phyloP scores from a whole-genome alignment of 208 protist species.

The Leishmania tarentolae region DNA sequence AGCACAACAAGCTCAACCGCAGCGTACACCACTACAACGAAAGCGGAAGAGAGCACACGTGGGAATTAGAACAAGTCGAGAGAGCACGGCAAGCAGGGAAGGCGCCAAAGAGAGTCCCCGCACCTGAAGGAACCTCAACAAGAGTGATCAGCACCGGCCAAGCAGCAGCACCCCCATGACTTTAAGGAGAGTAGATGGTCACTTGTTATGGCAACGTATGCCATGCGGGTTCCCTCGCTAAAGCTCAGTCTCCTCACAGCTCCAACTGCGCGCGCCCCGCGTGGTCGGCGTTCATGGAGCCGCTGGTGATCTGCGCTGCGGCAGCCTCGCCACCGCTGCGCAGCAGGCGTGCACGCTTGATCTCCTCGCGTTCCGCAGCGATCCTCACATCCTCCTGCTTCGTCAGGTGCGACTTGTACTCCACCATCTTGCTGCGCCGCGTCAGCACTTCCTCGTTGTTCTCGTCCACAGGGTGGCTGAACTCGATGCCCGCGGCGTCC shows the following conservation, averaged over 20 bases:
- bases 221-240: background rate
- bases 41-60: background rate
- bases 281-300: conserved; percentile 17
- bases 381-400: conserved; percentile 89
- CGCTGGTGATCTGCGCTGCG: conserved; percentile 41
- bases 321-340: conserved; percentile 18
- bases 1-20: background rate
- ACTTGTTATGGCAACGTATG: background rate
- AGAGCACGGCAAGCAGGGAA: background rate
- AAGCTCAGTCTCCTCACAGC: conserved; percentile 10
- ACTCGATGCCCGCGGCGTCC: background rate
- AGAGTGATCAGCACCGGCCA: background rate
- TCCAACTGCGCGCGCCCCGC: conserved; percentile 17
- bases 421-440: conserved; percentile 84
- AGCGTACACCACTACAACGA: background rate
- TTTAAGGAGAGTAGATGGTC: background rate
- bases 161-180: background rate
- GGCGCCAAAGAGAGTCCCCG: background rate
- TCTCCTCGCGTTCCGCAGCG: conserved; percentile 83
- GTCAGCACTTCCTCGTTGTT: conserved; percentile 79
- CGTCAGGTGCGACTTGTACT: conserved; percentile 81
- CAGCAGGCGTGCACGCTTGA: conserved; percentile 72
- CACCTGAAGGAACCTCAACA: background rate
- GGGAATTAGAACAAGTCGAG: background rate
- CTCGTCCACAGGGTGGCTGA: conserved; percentile 37